Base-by-base conservation (phyloP, 768 basidiomycete genomes). In the Bullera alba region DNA sequence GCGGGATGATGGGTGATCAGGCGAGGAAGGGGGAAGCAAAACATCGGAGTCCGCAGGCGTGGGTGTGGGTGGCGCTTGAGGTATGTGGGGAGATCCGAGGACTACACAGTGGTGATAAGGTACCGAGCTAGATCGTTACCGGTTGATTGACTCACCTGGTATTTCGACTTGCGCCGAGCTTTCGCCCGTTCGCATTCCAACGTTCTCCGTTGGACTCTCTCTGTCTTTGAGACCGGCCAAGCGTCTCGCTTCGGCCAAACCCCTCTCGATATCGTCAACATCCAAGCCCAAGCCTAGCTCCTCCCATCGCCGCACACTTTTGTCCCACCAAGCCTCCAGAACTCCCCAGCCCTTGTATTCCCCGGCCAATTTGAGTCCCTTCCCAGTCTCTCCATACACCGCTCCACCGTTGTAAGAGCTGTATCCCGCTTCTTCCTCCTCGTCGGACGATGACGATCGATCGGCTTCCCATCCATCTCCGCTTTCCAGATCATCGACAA, bases 301-400 rank as follows among this genome's bases (percentile, higher is more conserved):
- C 48, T 84, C 81, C 91, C 92, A 96, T 68, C 82, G 81, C 67
- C 84, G 80, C 42, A 90, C 77, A 73, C 89, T 90, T 58, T 79
- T 79, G 74, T 95, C 92, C 42, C 88, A 91, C 85, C 85, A 87
- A 14, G 90, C 92, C 70, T 96, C 91, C 51, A 95, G 72, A 5
- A 90, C 86, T 67, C 78, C 86, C 91, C 90, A 95, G 5, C 92
- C 90, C 70, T 80, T 79, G 66, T 95, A 95, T 65, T 89, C 84
- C 26, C 89, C 92, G 3, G 79, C 79, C 60, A 92, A 74, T 36
- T 85, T 80, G 61, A 95, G 67, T 3, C 84, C 85, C 44, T 80
- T 81, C 22, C 81, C 81, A 8, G 79, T 72, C 21, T 86, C 83
- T 10, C 79, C 78, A 58, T 86, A 87, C 3, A 83, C 84, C 4